Base-by-base conservation (phyloP, 768 basidiomycete species). In the Naganishia kalamii region DNA sequence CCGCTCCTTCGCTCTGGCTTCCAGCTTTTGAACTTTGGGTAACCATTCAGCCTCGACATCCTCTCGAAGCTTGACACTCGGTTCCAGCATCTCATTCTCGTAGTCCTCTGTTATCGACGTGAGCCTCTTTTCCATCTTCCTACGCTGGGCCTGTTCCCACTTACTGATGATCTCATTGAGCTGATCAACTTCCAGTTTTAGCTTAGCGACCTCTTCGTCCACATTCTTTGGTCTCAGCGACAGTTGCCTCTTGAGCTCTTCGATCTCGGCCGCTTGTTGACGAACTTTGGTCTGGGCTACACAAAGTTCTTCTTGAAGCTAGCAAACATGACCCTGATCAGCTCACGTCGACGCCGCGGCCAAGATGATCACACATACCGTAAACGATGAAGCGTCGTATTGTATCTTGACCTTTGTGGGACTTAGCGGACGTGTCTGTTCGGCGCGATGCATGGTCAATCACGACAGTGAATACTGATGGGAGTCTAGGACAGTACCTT, bases 221-320 rank as follows among this genome's bases (percentile, higher is more conserved):
- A 92, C 90, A 66, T 88, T 87, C 23, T 80, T 80, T 0, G 90
- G 88, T 4, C 89, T 84, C 7, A 87, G 83, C 1, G 85, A 82
- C 5, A 94, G 81, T 0, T 89, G 85, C 0, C 85, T 86, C 75
- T 92, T 89, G 3, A 94, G 83, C 0, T 89, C 88, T 1, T 91
- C 82, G 51, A 94, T 90, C 70, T 93, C 89, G 7, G 83, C 86
- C 0, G 86, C 83, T 71, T 94, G 91, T 0, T 87, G 84, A 46
- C 91, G 88, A 37, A 94, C 78, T 68, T 92, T 85, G 21, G 86
- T 83, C 29, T 88, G 84, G 0, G 90, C 86, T 0, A 85, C 81
- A 19, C 93, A 85, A 19, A 94, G 84, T 67, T 92, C 89, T 81
- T 93, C 89, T 80, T 92, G 90, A 0, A 94, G 82, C 86, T 91